Evolutionary conservation across 202 grass and related monocot species (phyloP), one percentile per base, ranked within the genome.

Genomic region (Thinopyrum obtusiflorum): DNA sequence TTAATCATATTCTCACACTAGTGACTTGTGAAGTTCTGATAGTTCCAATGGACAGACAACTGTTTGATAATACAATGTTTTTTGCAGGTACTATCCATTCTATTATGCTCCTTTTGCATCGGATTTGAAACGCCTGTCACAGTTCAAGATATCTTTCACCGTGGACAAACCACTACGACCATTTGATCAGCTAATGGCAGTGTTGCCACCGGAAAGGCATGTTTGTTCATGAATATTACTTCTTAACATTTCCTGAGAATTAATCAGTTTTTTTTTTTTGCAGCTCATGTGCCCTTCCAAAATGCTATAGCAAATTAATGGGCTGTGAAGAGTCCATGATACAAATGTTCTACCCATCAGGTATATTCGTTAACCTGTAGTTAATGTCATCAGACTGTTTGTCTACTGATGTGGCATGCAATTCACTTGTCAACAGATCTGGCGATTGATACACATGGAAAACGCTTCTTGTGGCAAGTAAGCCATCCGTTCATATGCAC

Each of bases 171-270:
- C 92, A 57, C 67, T 88, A 3, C 88, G n/a, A 17, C 92, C 92
- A 69, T 92, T 94, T 23, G 82, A 92, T 86, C 92, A 90, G 86
- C 85, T 94, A 28, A 75, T 94, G 92, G 92, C 87, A 65, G 82
- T 92, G 44, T 74, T 94, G 33, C 85, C 89, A 62, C 82, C 65
- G 24, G 37, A 86, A 88, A 92, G 87, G 87, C 61, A 94, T 7
- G 47, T 32, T 73, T 59, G n/a, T 68, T 86, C 68, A 27, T 66
- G 2, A 24, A 68, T 32, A 51, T 78, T 57, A 17, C 32, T 21
- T 57, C 36, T 35, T 53, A 12, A 15, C 20, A 28, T 6, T 36
- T 65, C 55, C 7, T 42, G 67, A 9, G 33, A 25, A 61, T 1
- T 24, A 20, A 40, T 72, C 1, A 15, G 27, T 76, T 44, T 29